Conservation (phyloP, 345 rosid species). For the Psidium friedrichsthalianum region DNA sequence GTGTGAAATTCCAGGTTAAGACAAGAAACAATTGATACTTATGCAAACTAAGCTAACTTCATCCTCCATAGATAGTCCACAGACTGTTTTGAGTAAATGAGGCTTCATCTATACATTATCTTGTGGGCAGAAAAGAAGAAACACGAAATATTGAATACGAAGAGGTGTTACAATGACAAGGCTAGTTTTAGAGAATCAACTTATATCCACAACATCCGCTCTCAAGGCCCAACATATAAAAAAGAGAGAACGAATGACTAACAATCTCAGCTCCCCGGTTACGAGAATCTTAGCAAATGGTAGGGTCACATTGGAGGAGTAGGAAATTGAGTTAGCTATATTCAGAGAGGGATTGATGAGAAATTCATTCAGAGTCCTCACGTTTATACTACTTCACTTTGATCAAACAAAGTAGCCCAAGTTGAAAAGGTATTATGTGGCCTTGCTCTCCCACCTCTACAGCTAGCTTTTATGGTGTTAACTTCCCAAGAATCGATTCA, state of each 20-base stretch:
- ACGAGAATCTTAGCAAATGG: background rate
- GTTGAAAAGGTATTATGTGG: background rate
- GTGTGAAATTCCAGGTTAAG: background rate
- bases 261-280: background rate
- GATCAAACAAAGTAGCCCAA: background rate
- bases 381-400: background rate
- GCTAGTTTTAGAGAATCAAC: background rate
- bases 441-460: background rate
- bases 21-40: background rate
- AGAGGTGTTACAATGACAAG: background rate
- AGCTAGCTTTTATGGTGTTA: background rate
- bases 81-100: background rate
- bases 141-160: background rate
- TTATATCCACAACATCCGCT: background rate
- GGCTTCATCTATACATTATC: background rate
- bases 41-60: background rate
- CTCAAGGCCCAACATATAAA: background rate
- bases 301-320: background rate
- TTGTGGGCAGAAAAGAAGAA: background rate
- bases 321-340: background rate
- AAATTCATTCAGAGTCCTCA: background rate
- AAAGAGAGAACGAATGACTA: background rate
- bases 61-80: background rate
- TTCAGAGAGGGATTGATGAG: background rate
- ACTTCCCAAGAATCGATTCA: background rate